Percentiles rank a stretch among this genome's conserved stretches.
These are phyloP conservation scores for Breviolum minutum DNA, from an alignment of 73 alveolate genomes.

Conservation along the genomic window DNA sequence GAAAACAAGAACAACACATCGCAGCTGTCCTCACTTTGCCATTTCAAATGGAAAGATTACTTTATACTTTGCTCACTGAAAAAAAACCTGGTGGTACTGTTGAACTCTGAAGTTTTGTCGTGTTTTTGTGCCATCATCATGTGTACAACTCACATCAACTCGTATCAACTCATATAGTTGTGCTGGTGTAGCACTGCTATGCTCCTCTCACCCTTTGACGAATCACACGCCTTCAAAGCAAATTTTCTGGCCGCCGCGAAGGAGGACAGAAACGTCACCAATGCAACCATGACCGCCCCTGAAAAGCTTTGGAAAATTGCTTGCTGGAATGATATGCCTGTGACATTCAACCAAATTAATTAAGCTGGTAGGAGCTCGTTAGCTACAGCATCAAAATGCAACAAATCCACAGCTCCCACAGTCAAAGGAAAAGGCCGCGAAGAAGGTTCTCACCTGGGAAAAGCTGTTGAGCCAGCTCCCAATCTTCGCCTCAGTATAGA, in stretches of 20 bases:
- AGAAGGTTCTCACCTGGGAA: conserved; percentile 18
- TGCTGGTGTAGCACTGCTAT: no score
- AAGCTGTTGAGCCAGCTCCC: conserved; percentile 53
- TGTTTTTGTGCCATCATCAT: background rate
- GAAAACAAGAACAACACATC: no score
- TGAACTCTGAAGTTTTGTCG: no score
- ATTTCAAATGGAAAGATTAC: no score
- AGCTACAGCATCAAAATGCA: no score
- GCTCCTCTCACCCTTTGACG: no score
- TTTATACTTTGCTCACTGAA: no score
- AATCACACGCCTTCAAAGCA: conserved; percentile 40
- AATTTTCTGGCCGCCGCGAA: conserved; percentile 92
- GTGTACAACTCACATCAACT: background rate
- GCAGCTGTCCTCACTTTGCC: no score
- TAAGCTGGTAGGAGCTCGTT: background rate
- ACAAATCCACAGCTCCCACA: no score
- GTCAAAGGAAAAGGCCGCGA: background rate
- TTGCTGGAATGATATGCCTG: background rate
- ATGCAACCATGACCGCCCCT: conserved; percentile 60
- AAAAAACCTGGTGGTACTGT: no score
- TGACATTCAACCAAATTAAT: background rate
- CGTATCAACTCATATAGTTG: no score
- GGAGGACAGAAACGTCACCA: conserved; percentile 93
- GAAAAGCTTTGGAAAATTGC: background rate
- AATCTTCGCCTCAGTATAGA: conserved; percentile 39